Evolutionary conservation across 768 basidiomycete genomes (phyloP).

Genomic region (Boletus edulis): DNA sequence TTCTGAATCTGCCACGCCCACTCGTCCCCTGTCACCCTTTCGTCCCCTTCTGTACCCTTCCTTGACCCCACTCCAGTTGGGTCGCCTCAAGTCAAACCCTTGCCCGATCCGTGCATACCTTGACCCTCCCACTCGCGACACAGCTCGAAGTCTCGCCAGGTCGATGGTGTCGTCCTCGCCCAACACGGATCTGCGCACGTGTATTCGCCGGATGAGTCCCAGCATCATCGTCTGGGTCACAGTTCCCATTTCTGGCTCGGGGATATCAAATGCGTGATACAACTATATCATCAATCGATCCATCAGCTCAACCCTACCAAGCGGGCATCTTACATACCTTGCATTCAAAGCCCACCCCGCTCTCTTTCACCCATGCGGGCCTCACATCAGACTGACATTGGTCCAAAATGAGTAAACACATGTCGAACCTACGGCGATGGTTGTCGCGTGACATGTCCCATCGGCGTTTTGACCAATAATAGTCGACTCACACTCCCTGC

Average conservation of each 20-base stretch:
- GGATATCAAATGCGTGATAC: conserved; percentile 49
- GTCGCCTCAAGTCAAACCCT: conserved; percentile 45
- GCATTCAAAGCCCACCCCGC: conserved; percentile 61
- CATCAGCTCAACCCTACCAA: conserved; percentile 8
- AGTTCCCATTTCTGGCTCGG: conserved; percentile 34
- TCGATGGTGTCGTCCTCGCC: conserved; percentile 43
- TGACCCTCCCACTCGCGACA: conserved; percentile 49
- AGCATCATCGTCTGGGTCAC: conserved; percentile 47
- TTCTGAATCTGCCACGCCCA: neutral
- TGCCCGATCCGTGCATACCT: conserved; percentile 49
- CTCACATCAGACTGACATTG: conserved; percentile 42
- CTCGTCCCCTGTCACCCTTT: conserved; percentile 10
- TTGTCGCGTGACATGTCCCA: conserved; percentile 10
- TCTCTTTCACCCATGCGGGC: conserved; percentile 54
- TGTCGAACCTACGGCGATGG: neutral
- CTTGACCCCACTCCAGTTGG: conserved; percentile 35
- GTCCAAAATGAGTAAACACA: conserved; percentile 11
- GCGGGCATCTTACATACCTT: conserved; percentile 40
- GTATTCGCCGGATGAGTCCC: conserved; percentile 53
- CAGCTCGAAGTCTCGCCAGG: conserved; percentile 44
- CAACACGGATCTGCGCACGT: conserved; percentile 50
- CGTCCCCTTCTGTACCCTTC: conserved; percentile 1
- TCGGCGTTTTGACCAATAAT: conserved; percentile 4
- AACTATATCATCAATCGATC: conserved; percentile 36
- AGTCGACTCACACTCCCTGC: conserved; percentile 46